Evolutionary conservation across 169 alveolate species (phyloP).

Genomic region (Plasmodium cynomolgi): DNA sequence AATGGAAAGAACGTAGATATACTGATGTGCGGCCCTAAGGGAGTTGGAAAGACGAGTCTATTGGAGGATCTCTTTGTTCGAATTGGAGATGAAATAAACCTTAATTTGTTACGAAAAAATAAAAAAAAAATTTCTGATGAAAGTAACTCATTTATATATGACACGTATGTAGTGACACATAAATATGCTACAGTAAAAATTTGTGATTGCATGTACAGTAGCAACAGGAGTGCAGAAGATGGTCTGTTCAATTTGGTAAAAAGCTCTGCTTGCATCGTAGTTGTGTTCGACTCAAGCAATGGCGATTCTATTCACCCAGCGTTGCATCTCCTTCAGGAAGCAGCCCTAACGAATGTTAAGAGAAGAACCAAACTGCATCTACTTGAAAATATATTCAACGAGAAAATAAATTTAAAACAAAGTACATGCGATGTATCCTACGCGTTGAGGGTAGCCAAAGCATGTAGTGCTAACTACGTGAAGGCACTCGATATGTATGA

Average conservation of each 20-base stretch:
- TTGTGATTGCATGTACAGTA: constrained; percentile 34
- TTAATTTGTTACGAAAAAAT: constrained; percentile 47
- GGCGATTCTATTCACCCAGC: constrained; percentile 55
- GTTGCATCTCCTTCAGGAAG: constrained; percentile 66
- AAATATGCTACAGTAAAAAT: constrained; percentile 23
- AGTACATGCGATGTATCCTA: constrained; percentile 41
- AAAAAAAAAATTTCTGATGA: constrained; percentile 11
- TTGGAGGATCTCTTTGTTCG: constrained; percentile 67
- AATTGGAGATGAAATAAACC: constrained; percentile 57
- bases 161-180: constrained; percentile 33
- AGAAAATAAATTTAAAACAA: constrained; percentile 38
- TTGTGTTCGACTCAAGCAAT: constrained; percentile 63
- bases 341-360: constrained; percentile 51
- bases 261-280: constrained; percentile 33
- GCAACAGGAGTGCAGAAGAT: constrained; percentile 40
- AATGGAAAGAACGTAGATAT: constrained; percentile 56
- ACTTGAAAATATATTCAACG: constrained; percentile 60
- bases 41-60: constrained; percentile 76
- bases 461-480: constrained; percentile 62
- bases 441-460: constrained; percentile 30
- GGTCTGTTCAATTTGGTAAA: constrained; percentile 29
- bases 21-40: constrained; percentile 74
- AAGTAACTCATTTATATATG: neutral
- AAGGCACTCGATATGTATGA: constrained; percentile 62
- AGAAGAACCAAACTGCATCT: constrained; percentile 37